Evolutionary conservation across 306 rosid species (phyloP).

Genomic region (Adenanthera pavonina): DNA sequence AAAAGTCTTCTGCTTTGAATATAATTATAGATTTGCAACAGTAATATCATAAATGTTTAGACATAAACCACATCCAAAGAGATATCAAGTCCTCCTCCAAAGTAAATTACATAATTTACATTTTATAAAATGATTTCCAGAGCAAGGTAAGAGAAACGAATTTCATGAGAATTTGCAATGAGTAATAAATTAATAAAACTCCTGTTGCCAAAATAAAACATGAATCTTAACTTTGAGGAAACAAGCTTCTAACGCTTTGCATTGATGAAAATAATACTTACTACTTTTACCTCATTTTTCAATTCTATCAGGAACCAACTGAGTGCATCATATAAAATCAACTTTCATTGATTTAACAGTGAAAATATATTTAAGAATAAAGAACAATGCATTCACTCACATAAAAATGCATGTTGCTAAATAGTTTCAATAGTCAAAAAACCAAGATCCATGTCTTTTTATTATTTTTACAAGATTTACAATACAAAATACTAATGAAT

Average conservation of each 20-base stretch:
- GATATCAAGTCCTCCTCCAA: background rate
- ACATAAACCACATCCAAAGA: background rate
- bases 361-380: background rate
- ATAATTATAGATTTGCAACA: conserved; percentile 1
- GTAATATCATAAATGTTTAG: background rate
- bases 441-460: background rate
- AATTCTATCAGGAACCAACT: background rate
- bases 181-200: background rate
- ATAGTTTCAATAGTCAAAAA: background rate
- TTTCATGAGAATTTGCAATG: background rate
- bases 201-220: background rate
- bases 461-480: too few relatives aligned
- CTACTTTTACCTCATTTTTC: background rate
- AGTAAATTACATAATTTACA: background rate
- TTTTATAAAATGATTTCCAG: background rate
- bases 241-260: background rate
- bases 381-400: background rate
- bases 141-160: background rate
- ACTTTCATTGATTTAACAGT: background rate
- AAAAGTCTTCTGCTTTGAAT: background rate
- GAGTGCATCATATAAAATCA: background rate
- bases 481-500: background rate
- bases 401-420: background rate
- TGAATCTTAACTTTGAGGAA: background rate
- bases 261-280: background rate